Percentiles rank a stretch among this genome's conserved stretches.
Conservation (phyloP, 148 eudicot species). For the Camellia granthamiana region DNA sequence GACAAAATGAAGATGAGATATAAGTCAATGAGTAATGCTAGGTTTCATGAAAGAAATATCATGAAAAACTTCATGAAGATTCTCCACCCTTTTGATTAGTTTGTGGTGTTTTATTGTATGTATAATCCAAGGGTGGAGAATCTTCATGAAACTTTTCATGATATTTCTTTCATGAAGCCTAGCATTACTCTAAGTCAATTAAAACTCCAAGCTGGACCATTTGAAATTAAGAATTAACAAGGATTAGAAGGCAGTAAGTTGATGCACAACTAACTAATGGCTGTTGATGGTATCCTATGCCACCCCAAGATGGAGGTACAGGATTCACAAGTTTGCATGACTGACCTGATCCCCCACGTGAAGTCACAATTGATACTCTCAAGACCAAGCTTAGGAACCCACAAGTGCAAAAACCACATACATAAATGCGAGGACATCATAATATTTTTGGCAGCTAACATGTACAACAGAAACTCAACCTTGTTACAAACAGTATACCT, state of each 20-base stretch:
- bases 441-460: background rate
- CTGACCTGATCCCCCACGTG: background rate
- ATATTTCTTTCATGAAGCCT: too few species aligned
- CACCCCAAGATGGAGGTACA: background rate
- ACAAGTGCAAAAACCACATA: background rate
- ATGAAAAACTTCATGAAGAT: too few species aligned
- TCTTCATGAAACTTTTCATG: too few species aligned
- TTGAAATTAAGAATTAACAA: background rate
- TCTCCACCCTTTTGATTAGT: too few species aligned
- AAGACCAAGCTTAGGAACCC: background rate
- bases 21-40: background rate
- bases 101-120: too few species aligned
- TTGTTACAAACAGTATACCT: slow-evolving; percentile 43
- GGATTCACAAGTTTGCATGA: background rate
- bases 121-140: too few species aligned
- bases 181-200: background rate
- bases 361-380: background rate
- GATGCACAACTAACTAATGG: background rate
- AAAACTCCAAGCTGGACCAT: background rate
- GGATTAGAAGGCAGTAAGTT: background rate
- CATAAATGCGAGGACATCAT: background rate
- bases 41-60: too few species aligned
- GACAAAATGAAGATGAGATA: background rate
- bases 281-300: background rate
- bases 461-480: background rate